These are phyloP conservation scores for Diospyros lotus DNA, from an alignment of 148 eudicot genomes.

Conservation along the genomic window DNA sequence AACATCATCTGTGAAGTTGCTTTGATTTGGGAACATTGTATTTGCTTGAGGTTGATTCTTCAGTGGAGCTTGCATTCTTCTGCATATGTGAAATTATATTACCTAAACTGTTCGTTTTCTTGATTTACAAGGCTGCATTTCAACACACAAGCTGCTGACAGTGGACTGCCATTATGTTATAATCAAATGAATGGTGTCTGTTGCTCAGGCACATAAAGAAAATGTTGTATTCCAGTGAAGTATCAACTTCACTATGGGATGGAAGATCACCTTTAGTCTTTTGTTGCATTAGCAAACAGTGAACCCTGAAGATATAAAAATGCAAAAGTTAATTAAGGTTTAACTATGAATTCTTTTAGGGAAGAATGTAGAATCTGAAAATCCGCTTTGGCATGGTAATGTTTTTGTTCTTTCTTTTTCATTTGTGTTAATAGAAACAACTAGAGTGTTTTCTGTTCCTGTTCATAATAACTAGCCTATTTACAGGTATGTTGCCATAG, in stretches of 20 bases:
- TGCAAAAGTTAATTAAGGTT: background rate
- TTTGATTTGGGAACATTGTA: background rate
- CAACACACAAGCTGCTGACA: background rate
- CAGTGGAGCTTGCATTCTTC: background rate
- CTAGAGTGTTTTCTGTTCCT: background rate
- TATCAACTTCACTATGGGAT: background rate
- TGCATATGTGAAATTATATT: background rate
- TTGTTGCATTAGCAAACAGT: background rate
- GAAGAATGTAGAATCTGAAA: background rate
- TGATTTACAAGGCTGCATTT: background rate
- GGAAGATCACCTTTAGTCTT: background rate
- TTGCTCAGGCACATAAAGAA: background rate
- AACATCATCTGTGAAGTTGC: background rate
- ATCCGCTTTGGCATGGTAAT: background rate
- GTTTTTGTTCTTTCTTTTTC: background rate
- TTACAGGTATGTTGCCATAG: constrained; percentile 76
- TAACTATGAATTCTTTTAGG: background rate
- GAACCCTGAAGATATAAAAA: too few relatives aligned
- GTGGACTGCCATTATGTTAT: background rate
- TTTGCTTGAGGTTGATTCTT: background rate
- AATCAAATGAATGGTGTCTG: background rate
- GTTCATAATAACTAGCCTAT: constrained; percentile 8
- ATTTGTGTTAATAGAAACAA: background rate
- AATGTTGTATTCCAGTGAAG: background rate
- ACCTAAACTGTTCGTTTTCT: background rate